Percentiles rank a stretch among this genome's conserved stretches.
phyloP scores from a whole-genome alignment of 495 filamentous ascomycete species.

The Neurospora sp. region DNA sequence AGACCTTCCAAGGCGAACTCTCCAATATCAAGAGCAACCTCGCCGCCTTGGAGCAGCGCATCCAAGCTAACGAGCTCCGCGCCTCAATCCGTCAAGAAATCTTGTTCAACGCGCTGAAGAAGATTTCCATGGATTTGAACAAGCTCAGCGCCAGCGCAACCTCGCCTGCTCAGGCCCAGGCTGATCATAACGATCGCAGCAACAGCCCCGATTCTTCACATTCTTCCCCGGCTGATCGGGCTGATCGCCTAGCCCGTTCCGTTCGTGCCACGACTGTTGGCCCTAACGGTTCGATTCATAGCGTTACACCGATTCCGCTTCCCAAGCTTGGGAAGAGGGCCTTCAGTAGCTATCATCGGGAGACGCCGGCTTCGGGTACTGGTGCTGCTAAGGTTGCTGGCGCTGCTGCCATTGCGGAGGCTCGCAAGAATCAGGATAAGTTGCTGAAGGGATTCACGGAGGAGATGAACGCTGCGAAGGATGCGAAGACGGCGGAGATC shows the following conservation, averaged over 20 bases:
- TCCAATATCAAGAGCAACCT: neutral
- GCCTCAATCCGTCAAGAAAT: constrained; percentile 11
- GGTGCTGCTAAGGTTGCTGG: neutral
- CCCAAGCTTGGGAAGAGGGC: neutral
- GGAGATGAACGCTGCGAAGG: constrained; percentile 11
- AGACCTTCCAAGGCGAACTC: neutral
- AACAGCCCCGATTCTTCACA: neutral
- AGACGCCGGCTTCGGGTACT: neutral
- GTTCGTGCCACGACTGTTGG: neutral
- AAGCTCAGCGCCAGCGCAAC: neutral
- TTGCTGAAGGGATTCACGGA: constrained; percentile 5
- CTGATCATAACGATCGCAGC: neutral
- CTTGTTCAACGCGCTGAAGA: constrained; percentile 13
- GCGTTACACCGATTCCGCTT: neutral
- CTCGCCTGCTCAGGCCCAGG: neutral
- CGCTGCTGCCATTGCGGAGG: neutral
- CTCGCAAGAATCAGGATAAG: constrained; percentile 13
- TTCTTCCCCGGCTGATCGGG: neutral
- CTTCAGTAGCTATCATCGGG: neutral
- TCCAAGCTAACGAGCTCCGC: constrained; percentile 6
- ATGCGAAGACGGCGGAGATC: constrained; percentile 6
- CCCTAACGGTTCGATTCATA: neutral
- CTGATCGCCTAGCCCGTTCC: neutral
- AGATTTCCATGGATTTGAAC: constrained; percentile 7
- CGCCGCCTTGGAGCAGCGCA: constrained; percentile 1